These are phyloP conservation scores for Kodamaea anthophila DNA, from an alignment of 1,139 yeast species.

Conservation along the genomic window DNA sequence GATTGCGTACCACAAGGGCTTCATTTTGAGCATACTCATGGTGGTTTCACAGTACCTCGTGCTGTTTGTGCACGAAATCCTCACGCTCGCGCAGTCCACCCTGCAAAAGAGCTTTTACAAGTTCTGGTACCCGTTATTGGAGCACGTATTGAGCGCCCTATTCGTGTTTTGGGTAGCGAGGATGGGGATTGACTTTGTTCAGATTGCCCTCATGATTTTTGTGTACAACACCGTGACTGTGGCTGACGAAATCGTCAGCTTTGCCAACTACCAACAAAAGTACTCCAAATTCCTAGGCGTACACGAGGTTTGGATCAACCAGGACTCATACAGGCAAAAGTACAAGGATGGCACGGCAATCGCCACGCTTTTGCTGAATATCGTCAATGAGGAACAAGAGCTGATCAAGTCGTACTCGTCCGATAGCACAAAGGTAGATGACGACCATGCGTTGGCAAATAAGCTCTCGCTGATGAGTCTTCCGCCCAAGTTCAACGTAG, in stretches of 20 bases:
- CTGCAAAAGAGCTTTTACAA: conserved; percentile 8
- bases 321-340: conserved; percentile 8
- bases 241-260: conserved; percentile 3
- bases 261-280: conserved; percentile 8
- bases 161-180: conserved; percentile 8
- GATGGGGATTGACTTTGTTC: conserved; percentile 9
- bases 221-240: conserved; percentile 8
- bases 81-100: conserved; percentile 9
- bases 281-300: conserved; percentile 12
- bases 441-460: no score
- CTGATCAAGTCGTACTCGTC: conserved; percentile 10
- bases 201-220: conserved; percentile 11
- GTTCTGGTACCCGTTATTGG: conserved; percentile 13
- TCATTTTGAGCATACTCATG: conserved; percentile 9
- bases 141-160: conserved; percentile 10
- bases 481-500: conserved; percentile 8
- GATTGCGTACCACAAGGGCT: conserved; percentile 9
- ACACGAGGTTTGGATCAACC: conserved; percentile 14
- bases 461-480: conserved; percentile 6
- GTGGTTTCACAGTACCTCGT: conserved; percentile 9
- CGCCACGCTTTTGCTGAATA: conserved; percentile 8
- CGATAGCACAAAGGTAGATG: conserved; percentile 12
- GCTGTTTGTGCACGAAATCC: conserved; percentile 10
- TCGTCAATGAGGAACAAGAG: conserved; percentile 9
- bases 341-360: conserved; percentile 7